Conservation (phyloP, 805 yeast species). For the Candida gorgasii region DNA sequence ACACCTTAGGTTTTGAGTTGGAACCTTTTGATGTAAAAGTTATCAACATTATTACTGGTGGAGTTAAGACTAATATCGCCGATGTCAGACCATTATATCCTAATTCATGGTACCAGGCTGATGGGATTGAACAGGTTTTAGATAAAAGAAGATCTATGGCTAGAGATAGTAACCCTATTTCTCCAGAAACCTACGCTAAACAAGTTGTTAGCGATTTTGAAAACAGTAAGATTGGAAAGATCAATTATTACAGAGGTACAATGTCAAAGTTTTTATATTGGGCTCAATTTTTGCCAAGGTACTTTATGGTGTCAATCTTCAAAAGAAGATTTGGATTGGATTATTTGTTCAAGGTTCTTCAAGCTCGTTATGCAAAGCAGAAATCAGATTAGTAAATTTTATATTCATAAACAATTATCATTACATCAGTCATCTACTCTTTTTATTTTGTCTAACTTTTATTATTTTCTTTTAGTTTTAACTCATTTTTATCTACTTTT, state of each 20-base stretch:
- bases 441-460: too few species aligned
- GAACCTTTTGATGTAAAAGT: constrained; percentile 73
- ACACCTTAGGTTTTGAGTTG: constrained; percentile 62
- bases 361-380: constrained; percentile 2
- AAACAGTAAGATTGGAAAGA: constrained; percentile 21
- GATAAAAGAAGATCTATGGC: constrained; percentile 60
- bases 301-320: constrained; percentile 43
- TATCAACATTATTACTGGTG: constrained; percentile 71
- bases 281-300: constrained; percentile 45
- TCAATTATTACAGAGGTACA: constrained; percentile 60
- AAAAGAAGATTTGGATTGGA: constrained; percentile 34
- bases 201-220: constrained; percentile 54
- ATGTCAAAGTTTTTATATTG: constrained; percentile 40
- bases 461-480: neutral
- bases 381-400: neutral
- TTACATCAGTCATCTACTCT: too few species aligned
- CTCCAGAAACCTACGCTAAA: constrained; percentile 57
- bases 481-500: too few species aligned
- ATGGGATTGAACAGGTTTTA: constrained; percentile 53
- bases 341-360: constrained; percentile 25
- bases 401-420: too few species aligned
- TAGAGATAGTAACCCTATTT: constrained; percentile 56
- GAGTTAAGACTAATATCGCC: constrained; percentile 68
- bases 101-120: constrained; percentile 52
- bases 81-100: constrained; percentile 62